Base-by-base conservation (phyloP, 371 early-diverging fungal species). In the Ecytonucleospora hepatopenaei region DNA sequence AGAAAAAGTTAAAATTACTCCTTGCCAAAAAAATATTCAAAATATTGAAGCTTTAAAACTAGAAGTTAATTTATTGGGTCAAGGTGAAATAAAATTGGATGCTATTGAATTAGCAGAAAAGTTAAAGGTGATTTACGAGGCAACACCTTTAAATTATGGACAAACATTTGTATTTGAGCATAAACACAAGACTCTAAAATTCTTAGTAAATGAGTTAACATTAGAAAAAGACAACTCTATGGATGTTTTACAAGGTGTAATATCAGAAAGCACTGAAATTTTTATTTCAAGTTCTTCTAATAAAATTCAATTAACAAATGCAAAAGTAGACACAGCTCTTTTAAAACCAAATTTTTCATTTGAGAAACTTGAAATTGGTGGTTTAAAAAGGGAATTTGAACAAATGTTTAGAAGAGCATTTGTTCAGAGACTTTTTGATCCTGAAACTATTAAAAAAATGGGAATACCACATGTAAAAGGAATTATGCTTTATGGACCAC, bases 351-450 rank as follows among this genome's bases (percentile, higher is more conserved):
- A 92, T 74, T 95, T 97, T 78, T 89, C 90, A 69, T 95, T 96
- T 81, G 94, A 92, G 77, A 90, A 91, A 65, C 84, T 98, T 82
- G 99, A 96, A 48, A 96, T 98, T 76, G 99, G 99, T 78, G 99
- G 97, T 65, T 82, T 98, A 62, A 93, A 94, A 77, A 82, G 85
- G 19, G 99, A 97, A 74, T 96, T 98, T 77, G 86, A 85, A 69
- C 86, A 85, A 55, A 94, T 98, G 73, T 96, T 97, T 82, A 85
- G 99, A 69, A 86, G 97, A 68, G 99, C 97, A 0, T 97, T 98
- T 83, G 94, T 94, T 0, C 94, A 95, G 3, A 88, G 99, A 71
- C 91, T 94, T 62, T 97, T 92, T 71, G 94, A 95, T 19, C 65
- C 65, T 8, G 85, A 87, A 8, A 80, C 94, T 53, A 92, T 94